A percentile compares a stretch with the other conserved stretches of the same genome.
phyloP scores from a whole-genome alignment of 1,284 basidiomycete species.

The Ceratobasidium sp. region DNA sequence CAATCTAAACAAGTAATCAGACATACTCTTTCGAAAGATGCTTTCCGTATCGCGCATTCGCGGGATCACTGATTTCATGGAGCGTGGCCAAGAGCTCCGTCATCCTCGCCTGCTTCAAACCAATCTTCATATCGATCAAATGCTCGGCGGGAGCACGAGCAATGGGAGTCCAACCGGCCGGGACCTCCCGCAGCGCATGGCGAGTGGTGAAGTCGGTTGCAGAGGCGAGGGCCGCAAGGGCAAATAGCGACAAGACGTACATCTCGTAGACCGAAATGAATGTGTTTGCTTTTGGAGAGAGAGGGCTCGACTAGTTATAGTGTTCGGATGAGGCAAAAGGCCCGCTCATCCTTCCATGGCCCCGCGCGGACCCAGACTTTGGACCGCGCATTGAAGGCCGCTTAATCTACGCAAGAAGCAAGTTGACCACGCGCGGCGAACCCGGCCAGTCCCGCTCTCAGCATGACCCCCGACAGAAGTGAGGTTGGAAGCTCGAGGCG shows the following conservation, averaged over 20 bases:
- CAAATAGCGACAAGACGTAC: constrained; percentile 7
- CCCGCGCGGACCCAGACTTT: neutral
- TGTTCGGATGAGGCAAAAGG: no score
- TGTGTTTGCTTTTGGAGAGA: neutral
- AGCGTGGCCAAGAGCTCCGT: constrained; percentile 22
- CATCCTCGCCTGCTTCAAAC: constrained; percentile 32
- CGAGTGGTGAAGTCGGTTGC: constrained; percentile 28
- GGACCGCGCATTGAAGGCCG: neutral
- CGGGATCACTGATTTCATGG: constrained; percentile 26
- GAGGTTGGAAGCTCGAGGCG: neutral
- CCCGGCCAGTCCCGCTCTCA: neutral
- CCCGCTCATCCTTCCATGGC: neutral
- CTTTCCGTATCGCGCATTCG: constrained; percentile 22
- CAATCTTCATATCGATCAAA: constrained; percentile 25
- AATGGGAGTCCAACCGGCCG: constrained; percentile 13
- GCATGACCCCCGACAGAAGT: neutral
- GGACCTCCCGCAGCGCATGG: constrained; percentile 29
- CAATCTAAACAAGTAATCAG: neutral
- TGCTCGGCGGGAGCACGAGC: constrained; percentile 14
- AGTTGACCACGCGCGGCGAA: neutral
- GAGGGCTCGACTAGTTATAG: neutral
- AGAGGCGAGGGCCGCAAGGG: constrained; percentile 9
- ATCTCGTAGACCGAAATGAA: neutral
- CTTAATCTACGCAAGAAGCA: neutral
- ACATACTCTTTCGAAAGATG: constrained; percentile 37